Percentiles rank a stretch among this genome's conserved stretches.
Evolutionary conservation across 805 yeast genomes (phyloP).

Genomic region (Schwanniomyces sp.): DNA sequence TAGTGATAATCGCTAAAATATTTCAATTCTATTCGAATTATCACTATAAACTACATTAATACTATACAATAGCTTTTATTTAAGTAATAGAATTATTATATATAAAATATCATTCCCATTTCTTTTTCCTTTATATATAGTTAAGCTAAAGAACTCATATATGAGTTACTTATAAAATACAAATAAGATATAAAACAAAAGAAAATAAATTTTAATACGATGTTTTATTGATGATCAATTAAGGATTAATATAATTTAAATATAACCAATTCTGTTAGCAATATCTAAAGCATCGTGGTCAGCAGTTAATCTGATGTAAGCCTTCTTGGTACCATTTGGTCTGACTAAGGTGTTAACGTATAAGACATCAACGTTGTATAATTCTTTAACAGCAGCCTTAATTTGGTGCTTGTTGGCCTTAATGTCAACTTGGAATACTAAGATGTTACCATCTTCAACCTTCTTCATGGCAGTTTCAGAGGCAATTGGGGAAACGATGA

Average conservation of each 20-base stretch:
- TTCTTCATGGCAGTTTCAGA: constrained; percentile 99
- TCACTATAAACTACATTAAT: not conserved
- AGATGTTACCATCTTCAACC: constrained; percentile 99
- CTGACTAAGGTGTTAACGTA: constrained; percentile 96
- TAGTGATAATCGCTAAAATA: too few relatives aligned
- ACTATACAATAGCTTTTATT: not conserved
- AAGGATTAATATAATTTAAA: constrained; percentile 46
- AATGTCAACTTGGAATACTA: constrained; percentile 96
- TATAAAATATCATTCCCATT: constrained; percentile 5
- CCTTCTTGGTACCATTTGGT: constrained; percentile 99
- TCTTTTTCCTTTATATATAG: constrained; percentile 8
- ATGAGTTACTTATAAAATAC: constrained; percentile 6
- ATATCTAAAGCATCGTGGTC: constrained; percentile 99
- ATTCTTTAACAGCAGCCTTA: constrained; percentile 96
- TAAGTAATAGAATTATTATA: constrained; percentile 3
- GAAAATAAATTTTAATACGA: constrained; percentile 1
- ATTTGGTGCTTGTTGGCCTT: constrained; percentile 98
- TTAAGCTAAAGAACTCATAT: constrained; percentile 4
- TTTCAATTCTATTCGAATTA: too few relatives aligned
- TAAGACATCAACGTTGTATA: constrained; percentile 93
- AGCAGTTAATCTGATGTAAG: constrained; percentile 97
- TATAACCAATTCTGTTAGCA: constrained; percentile 99
- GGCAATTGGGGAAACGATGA: constrained; percentile 92
- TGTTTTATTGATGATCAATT: constrained; percentile 3
- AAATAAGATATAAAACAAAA: constrained; percentile 7